These are phyloP conservation scores for Colletotrichum paranaense DNA, from an alignment of 2,329 filamentous ascomycete species.

Conservation along the genomic window DNA sequence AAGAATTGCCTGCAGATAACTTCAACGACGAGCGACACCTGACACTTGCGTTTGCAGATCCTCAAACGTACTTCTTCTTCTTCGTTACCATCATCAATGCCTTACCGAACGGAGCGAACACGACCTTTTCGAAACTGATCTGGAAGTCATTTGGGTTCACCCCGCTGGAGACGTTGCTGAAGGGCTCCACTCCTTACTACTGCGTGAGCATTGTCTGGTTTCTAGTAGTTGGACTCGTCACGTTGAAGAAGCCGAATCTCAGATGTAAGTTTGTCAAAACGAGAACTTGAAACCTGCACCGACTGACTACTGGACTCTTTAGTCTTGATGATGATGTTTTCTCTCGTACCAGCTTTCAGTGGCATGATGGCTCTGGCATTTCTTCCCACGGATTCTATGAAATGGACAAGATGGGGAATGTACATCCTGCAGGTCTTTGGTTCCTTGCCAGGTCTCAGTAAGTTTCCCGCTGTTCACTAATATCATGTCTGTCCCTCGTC, in stretches of 20 bases:
- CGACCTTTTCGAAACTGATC: constrained; percentile 46
- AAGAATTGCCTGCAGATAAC: neutral
- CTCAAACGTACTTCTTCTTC: constrained; percentile 49
- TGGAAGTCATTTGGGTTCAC: constrained; percentile 48
- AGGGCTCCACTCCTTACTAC: constrained; percentile 45
- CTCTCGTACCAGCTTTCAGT: constrained; percentile 44
- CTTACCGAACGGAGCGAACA: constrained; percentile 47
- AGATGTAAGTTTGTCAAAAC: constrained; percentile 39
- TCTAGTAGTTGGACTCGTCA: constrained; percentile 40
- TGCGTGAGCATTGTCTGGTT: constrained; percentile 44
- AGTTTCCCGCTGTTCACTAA: neutral
- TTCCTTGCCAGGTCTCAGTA: constrained; percentile 41
- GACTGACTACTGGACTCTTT: neutral
- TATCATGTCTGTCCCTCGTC: too few relatives aligned
- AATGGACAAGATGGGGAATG: constrained; percentile 47
- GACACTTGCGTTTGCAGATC: constrained; percentile 33
- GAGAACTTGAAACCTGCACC: neutral
- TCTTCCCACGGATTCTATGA: constrained; percentile 40
- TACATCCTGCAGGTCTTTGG: constrained; percentile 44
- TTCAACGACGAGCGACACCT: too few relatives aligned
- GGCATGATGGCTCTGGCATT: constrained; percentile 45
- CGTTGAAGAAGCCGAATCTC: constrained; percentile 42
- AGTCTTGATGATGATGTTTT: constrained; percentile 44
- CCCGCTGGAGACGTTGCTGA: constrained; percentile 44
- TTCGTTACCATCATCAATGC: constrained; percentile 47